Evolutionary conservation across 176 grass and related monocot species (phyloP).

Genomic region (Hyparrhenia diplandra): DNA sequence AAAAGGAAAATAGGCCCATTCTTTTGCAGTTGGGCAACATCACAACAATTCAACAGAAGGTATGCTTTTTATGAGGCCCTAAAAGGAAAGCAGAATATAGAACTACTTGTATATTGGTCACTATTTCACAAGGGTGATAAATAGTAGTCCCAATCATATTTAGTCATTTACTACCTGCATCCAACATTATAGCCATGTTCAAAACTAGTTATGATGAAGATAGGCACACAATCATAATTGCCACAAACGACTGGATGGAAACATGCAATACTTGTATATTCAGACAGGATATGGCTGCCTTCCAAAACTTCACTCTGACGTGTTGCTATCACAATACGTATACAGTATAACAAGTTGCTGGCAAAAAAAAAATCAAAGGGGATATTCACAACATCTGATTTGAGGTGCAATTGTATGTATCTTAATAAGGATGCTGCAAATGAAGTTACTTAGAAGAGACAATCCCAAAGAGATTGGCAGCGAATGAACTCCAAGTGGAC

Average conservation of each 20-base stretch:
- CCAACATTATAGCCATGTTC: neutral
- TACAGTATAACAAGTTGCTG: neutral
- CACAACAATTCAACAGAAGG: neutral
- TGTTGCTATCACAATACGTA: neutral
- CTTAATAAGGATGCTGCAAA: neutral
- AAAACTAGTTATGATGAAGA: neutral
- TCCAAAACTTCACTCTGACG: neutral
- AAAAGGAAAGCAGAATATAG: neutral
- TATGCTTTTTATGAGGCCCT: neutral
- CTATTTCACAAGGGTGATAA: neutral
- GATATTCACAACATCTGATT: neutral
- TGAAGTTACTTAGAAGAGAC: constrained; percentile 3
- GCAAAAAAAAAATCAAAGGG: constrained; percentile 3
- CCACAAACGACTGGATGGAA: neutral
- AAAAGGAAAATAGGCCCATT: constrained; percentile 4
- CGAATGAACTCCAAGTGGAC: constrained; percentile 11
- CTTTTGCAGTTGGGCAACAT: constrained; percentile 14
- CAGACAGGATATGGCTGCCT: neutral
- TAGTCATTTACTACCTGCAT: neutral
- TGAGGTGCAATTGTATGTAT: neutral
- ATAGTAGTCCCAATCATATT: neutral
- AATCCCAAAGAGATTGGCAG: neutral
- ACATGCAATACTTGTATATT: neutral
- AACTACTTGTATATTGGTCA: neutral
- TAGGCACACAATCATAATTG: neutral